Evolutionary conservation across 768 basidiomycete genomes (phyloP), one percentile per base, ranked within the genome.

Genomic region (Serendipita vermifera): DNA sequence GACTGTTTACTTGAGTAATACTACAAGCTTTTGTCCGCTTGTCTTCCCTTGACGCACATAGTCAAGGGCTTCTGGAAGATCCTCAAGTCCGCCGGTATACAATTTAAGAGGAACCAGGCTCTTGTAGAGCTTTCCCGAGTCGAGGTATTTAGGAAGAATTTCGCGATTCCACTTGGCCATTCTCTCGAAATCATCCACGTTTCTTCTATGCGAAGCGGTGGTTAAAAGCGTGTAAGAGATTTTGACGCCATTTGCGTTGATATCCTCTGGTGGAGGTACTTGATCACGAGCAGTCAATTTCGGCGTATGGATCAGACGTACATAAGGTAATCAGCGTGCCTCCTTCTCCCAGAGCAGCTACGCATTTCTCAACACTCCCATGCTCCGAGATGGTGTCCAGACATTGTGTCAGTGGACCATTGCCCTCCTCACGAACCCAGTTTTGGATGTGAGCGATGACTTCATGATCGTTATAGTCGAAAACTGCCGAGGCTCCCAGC

Each of bases 401-500:
- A 9, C 9, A 9, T 36, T 36, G 9, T n/a, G 9, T 36, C 35
- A 36, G n/a, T 36, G 35, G 35, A 9, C 35, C 35, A 9, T 36
- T 9, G 33, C 54, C 54, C 15, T 26, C 27, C 54, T 55, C 24
- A 15, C 15, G 27, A 13, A 41, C 58, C 59, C 58, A 61, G 13
- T 55, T 59, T 24, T 60, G 60, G 41, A 65, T 62, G 33, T 63
- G 59, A 29, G 57, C 46, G 4, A 55, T 38, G 6, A 58, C 59
- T 4, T 60, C 59, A 13, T 55, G 46, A 46, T 61, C 60, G 35
- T 62, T 62, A 58, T 70, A 63, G 58, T 75, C 72, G 56, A 73
- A 70, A 3, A 72, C 69, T 3, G 66, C 69, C 32, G 71, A 67
- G 0, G 77, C 77, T 3, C 77, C 76, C 6, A 73, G 62, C 1